A percentile compares a stretch with the other conserved stretches of the same genome.
Conservation (phyloP, 441 rosid species). For the Macaranga tanarius region DNA sequence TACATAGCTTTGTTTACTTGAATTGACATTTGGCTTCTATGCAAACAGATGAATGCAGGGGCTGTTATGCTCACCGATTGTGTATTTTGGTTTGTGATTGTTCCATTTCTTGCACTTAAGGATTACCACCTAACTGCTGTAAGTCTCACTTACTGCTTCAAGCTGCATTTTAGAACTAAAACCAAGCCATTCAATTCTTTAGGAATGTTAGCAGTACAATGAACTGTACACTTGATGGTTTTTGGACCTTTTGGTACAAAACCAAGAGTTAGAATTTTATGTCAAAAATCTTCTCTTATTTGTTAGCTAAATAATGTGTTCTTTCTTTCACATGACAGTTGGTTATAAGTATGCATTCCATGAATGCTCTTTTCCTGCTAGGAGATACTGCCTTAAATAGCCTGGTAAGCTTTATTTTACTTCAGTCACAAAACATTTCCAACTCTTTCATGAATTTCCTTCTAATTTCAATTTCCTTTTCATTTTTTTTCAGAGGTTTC, state of each 20-base stretch:
- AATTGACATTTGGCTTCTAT: conserved; percentile 12
- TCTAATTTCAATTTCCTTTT: background rate
- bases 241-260: too few species aligned
- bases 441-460: background rate
- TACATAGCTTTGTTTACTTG: background rate
- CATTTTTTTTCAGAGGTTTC: conserved; percentile 61
- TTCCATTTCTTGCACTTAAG: conserved; percentile 86
- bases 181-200: background rate
- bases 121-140: conserved; percentile 73
- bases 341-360: conserved; percentile 76
- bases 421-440: conserved; percentile 12
- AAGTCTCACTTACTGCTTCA: conserved; percentile 34
- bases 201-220: background rate
- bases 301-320: conserved; percentile 4
- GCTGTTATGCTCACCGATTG: conserved; percentile 95
- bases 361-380: conserved; percentile 76
- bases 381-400: conserved; percentile 81
- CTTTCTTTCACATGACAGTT: conserved; percentile 46
- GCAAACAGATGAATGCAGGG: conserved; percentile 84
- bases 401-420: conserved; percentile 49
- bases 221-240: background rate
- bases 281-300: too few species aligned
- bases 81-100: conserved; percentile 91
- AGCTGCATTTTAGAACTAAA: background rate
- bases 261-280: too few species aligned